Evolutionary conservation across 2,329 filamentous ascomycete genomes (phyloP).

Genomic region (Aciculosporium take): DNA sequence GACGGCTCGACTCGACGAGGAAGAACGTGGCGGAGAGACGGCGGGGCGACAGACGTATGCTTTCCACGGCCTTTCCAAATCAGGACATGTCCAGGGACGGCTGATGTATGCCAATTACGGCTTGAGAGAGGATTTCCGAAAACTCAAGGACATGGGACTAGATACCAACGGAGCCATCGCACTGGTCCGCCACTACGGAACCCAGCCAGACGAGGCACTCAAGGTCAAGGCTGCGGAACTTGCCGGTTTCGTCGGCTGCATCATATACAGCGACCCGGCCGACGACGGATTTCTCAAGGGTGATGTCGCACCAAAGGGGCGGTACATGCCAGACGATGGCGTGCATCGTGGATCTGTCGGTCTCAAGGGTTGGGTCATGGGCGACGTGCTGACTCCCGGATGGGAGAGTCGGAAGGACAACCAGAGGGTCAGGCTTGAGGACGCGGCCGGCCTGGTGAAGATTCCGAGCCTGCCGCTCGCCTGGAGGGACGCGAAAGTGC

Average conservation of each 20-base stretch:
- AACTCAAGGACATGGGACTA: constrained; percentile 55
- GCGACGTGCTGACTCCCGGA: constrained; percentile 85
- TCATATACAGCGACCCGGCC: constrained; percentile 83
- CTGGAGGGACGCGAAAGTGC: constrained; percentile 72
- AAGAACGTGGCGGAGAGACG: constrained; percentile 46
- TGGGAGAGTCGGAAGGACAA: constrained; percentile 57
- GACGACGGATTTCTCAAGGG: constrained; percentile 72
- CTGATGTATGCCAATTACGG: constrained; percentile 90
- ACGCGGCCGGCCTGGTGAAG: constrained; percentile 57
- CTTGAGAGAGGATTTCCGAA: constrained; percentile 66
- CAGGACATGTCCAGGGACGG: constrained; percentile 73
- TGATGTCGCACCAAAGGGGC: constrained; percentile 58
- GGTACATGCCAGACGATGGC: constrained; percentile 66
- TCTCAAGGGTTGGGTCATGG: constrained; percentile 67
- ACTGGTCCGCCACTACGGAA: constrained; percentile 67
- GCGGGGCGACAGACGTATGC: constrained; percentile 55
- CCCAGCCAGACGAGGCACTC: constrained; percentile 55
- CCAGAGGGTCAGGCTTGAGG: constrained; percentile 52
- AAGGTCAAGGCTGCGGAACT: constrained; percentile 86
- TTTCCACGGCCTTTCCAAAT: constrained; percentile 82
- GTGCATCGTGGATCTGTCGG: constrained; percentile 74
- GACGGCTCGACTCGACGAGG: constrained; percentile 75
- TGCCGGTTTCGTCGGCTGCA: constrained; percentile 71
- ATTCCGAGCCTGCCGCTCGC: constrained; percentile 86
- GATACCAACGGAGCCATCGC: constrained; percentile 68